phyloP scores from a whole-genome alignment of 352 stramenopile species.

The Thraustotheca clavata region DNA sequence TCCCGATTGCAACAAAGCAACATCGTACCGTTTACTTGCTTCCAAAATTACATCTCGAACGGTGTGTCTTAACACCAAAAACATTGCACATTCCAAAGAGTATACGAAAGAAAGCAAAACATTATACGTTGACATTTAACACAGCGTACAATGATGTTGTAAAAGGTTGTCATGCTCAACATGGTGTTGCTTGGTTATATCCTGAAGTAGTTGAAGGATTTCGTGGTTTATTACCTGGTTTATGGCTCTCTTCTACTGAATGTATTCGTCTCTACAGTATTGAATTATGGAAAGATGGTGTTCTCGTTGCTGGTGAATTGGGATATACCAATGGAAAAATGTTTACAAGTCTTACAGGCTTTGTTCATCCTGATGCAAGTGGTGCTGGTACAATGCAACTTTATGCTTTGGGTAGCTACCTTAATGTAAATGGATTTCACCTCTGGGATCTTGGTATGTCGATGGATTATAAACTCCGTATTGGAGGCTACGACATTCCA shows the following conservation, averaged over 20 bases:
- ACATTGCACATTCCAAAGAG: constrained; percentile 81
- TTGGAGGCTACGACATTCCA: constrained; percentile 61
- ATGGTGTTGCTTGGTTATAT: constrained; percentile 91
- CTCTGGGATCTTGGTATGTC: constrained; percentile 86
- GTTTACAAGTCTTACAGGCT: constrained; percentile 87
- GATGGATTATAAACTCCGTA: constrained; percentile 82
- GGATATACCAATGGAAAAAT: constrained; percentile 89
- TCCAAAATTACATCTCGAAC: constrained; percentile 85
- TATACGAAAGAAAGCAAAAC: constrained; percentile 84
- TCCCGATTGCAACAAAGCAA: constrained; percentile 88
- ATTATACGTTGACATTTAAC: constrained; percentile 84
- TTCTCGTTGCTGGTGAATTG: constrained; percentile 86
- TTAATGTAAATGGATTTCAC: constrained; percentile 66
- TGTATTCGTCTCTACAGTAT: constrained; percentile 85
- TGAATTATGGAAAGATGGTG: constrained; percentile 80
- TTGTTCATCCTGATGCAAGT: constrained; percentile 37
- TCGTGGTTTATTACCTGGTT: constrained; percentile 48
- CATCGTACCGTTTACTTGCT: constrained; percentile 58
- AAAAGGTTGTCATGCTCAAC: constrained; percentile 85
- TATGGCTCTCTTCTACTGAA: constrained; percentile 43
- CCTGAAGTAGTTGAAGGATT: constrained; percentile 83
- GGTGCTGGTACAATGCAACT: constrained; percentile 81
- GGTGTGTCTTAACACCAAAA: constrained; percentile 63
- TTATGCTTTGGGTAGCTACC: constrained; percentile 59
- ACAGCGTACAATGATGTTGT: constrained; percentile 84